Percentiles rank a stretch among this genome's conserved stretches.
phyloP scores from a whole-genome alignment of 768 basidiomycete species.

The Thelephora aurantiotincta region DNA sequence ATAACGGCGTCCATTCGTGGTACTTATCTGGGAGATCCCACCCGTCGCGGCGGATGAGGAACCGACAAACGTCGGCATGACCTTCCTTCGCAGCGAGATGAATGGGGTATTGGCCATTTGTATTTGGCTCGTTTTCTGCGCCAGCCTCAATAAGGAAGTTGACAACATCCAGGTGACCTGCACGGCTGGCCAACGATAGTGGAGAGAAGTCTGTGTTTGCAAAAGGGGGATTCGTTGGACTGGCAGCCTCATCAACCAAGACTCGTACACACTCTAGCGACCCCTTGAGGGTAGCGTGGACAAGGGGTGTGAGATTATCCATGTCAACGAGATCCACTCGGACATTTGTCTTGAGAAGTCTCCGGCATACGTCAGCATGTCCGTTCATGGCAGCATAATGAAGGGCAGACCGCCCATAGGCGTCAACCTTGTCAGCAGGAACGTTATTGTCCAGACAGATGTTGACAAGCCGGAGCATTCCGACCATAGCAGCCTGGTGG shows the following conservation, averaged over 20 bases:
- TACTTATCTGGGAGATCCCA: constrained; percentile 92
- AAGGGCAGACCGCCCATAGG: constrained; percentile 84
- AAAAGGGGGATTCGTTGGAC: constrained; percentile 43
- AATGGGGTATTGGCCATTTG: constrained; percentile 93
- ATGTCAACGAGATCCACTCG: constrained; percentile 65
- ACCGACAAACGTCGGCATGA: constrained; percentile 68
- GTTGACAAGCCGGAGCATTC: constrained; percentile 60
- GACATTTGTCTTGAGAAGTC: constrained; percentile 55
- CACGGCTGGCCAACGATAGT: constrained; percentile 80
- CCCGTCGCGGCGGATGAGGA: constrained; percentile 60
- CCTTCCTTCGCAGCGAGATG: constrained; percentile 93
- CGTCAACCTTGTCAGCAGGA: constrained; percentile 61
- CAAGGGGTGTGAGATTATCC: constrained; percentile 89
- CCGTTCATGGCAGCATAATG: constrained; percentile 97
- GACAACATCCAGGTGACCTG: constrained; percentile 77
- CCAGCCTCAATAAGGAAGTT: constrained; percentile 52
- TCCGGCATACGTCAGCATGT: constrained; percentile 59
- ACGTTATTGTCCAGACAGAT: constrained; percentile 68
- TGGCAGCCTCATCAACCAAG: constrained; percentile 61
- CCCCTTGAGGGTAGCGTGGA: constrained; percentile 86
- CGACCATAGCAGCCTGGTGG: constrained; percentile 86
- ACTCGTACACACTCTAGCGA: constrained; percentile 70
- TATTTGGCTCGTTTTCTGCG: constrained; percentile 70
- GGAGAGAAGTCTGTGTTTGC: constrained; percentile 65
- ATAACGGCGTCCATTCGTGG: constrained; percentile 95